Percentiles rank a stretch among this genome's conserved stretches.
phyloP scores from a whole-genome alignment of 768 basidiomycete species.

The Clitopilus hobsonii region DNA sequence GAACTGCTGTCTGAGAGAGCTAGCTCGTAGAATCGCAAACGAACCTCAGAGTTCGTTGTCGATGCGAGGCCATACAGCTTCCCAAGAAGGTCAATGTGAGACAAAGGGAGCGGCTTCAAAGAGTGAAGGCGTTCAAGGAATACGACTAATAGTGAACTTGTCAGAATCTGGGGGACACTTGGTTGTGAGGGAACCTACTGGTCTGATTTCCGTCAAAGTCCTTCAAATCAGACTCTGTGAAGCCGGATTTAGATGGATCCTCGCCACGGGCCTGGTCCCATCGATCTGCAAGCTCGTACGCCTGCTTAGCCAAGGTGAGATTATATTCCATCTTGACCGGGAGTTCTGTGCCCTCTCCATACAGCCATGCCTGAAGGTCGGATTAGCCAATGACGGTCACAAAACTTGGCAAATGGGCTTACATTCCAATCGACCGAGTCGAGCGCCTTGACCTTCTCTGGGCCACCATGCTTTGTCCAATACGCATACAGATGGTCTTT shows the following conservation, averaged over 20 bases:
- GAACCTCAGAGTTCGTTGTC: constrained; percentile 74
- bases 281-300: constrained; percentile 64
- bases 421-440: constrained; percentile 78
- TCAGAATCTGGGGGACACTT: background rate
- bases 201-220: constrained; percentile 74
- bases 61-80: constrained; percentile 39
- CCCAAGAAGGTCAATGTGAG: constrained; percentile 59
- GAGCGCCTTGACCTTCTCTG: constrained; percentile 60
- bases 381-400: background rate
- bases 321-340: constrained; percentile 78
- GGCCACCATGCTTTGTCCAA: constrained; percentile 52
- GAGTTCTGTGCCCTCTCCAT: constrained; percentile 71
- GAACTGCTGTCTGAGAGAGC: constrained; percentile 50
- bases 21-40: constrained; percentile 73
- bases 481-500: constrained; percentile 73
- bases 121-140: constrained; percentile 79
- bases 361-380: constrained; percentile 65
- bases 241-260: constrained; percentile 44
- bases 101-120: constrained; percentile 53
- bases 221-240: constrained; percentile 56
- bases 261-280: constrained; percentile 65
- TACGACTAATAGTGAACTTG: constrained; percentile 44
- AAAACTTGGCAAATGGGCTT: constrained; percentile 17
- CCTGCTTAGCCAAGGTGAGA: constrained; percentile 58
- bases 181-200: constrained; percentile 32